phyloP scores from a whole-genome alignment of 2,329 filamentous ascomycete genomes.

The Cercospora sp. region DNA sequence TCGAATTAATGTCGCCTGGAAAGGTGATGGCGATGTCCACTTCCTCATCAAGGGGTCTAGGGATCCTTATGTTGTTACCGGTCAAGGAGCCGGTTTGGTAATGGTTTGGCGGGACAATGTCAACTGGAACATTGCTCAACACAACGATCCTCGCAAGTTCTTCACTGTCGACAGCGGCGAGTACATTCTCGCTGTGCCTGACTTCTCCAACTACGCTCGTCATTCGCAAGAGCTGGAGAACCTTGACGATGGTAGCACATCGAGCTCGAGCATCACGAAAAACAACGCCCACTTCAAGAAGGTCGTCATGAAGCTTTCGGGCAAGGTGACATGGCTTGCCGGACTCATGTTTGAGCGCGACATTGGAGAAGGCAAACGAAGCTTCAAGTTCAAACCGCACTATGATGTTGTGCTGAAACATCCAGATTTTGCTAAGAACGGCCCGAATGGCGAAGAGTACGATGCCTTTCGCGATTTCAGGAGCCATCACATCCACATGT shows the following conservation, averaged over 20 bases:
- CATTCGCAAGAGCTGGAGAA: constrained; percentile 55
- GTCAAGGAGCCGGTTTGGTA: constrained; percentile 88
- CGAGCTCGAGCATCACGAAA: constrained; percentile 65
- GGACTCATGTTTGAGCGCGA: constrained; percentile 92
- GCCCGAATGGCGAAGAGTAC: constrained; percentile 59
- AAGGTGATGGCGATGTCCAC: constrained; percentile 92
- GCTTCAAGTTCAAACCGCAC: constrained; percentile 87
- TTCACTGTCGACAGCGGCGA: constrained; percentile 96
- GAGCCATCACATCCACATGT: constrained; percentile 94
- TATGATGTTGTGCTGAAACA: constrained; percentile 87
- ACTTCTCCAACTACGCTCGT: constrained; percentile 85
- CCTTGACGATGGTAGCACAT: constrained; percentile 57
- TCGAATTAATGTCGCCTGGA: constrained; percentile 84
- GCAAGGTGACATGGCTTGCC: constrained; percentile 88
- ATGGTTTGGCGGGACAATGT: constrained; percentile 99
- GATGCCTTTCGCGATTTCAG: constrained; percentile 97
- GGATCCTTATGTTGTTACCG: constrained; percentile 90
- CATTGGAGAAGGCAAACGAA: constrained; percentile 68
- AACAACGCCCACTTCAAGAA: constrained; percentile 91
- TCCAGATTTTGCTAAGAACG: constrained; percentile 67
- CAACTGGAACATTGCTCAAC: constrained; percentile 77
- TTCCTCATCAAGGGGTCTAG: constrained; percentile 83
- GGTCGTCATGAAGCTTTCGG: constrained; percentile 97
- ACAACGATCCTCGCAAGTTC: constrained; percentile 86
- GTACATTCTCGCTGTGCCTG: constrained; percentile 90